A percentile compares a stretch with the other conserved stretches of the same genome.
Conservation (phyloP, 202 grass and related monocot species). For the Schoenoplectus triqueter region DNA sequence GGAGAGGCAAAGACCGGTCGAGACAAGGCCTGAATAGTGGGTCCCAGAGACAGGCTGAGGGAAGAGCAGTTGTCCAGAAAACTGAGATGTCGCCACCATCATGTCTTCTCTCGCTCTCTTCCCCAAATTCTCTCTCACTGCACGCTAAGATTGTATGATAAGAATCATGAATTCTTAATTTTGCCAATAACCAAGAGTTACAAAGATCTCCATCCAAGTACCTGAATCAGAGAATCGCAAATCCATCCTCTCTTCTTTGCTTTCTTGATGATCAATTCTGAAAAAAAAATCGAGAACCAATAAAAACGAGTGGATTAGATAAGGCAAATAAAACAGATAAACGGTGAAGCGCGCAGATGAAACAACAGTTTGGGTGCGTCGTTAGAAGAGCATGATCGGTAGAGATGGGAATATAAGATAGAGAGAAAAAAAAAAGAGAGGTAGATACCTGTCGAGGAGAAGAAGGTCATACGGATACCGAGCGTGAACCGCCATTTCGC, state of each 20-base stretch:
- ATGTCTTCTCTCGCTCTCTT: constrained; percentile 64
- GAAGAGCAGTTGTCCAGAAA: constrained; percentile 46
- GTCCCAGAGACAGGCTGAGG: constrained; percentile 39
- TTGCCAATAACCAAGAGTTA: constrained; percentile 37
- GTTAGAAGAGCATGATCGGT: no score
- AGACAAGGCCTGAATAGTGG: constrained; percentile 46
- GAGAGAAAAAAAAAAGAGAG: constrained; percentile 35
- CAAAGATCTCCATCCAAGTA: neutral
- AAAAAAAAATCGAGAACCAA: neutral
- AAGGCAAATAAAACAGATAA: no score
- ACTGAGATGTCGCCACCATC: constrained; percentile 41
- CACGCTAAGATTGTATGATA: neutral
- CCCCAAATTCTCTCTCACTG: constrained; percentile 58
- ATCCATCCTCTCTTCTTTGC: constrained; percentile 72
- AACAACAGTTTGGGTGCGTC: no score
- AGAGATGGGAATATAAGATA: constrained; percentile 61
- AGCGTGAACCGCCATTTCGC: constrained; percentile 84
- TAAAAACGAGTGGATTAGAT: constrained; percentile 28
- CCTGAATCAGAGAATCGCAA: constrained; percentile 41
- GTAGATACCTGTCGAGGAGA: constrained; percentile 73
- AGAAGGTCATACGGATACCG: constrained; percentile 77
- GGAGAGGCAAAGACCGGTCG: constrained; percentile 78
- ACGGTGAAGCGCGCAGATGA: no score
- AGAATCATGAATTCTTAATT: constrained; percentile 30
- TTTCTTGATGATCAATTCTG: constrained; percentile 61